Evolutionary conservation across 768 basidiomycete species (phyloP), one percentile per base, ranked within the genome.

Genomic region (Russula sp.): DNA sequence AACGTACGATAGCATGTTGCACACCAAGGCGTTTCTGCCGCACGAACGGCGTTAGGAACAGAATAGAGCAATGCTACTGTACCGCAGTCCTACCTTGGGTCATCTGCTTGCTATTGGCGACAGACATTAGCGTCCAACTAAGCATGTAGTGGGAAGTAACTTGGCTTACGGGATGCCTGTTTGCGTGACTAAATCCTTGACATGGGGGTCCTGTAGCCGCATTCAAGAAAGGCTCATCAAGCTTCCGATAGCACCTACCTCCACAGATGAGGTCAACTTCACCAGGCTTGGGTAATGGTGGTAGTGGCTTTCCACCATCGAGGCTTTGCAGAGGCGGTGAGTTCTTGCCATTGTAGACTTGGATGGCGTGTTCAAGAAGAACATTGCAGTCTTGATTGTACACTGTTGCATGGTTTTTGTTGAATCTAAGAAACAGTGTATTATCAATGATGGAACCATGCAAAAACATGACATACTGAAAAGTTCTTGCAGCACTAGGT

Each of bases 221-320:
- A 4, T 54, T 51, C 32, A 36, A 39, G 8, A 25, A 6, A 34
- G 45, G 11, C 20, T 13, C 8, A 1, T 7, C 14, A 34, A 6
- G 3, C 7, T 22, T 11, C 3, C 5, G 29, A 18, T 11, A n/a
- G 22, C 1, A 71, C 79, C 50, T 73, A 85, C 87, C 86, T 61
- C 88, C 87, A 71, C 79, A 87, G n/a, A 90, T 81, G 58, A 90
- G 80, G 65, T 88, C 86, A 3, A 88, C 80, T 14, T 83, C 81
- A 5, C 79, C 80, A 42, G 76, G 79, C 60, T 75, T 74, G 7
- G 88, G 88, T 77, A 90, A 78, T 0, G 71, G 68, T 29, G 73
- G 75, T 10, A 72, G 74, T 67, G 7, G 48, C 36, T 73, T 69
- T n/a, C 74, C 72, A 65, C 78, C 73, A 20, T 78, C 73, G 3